A percentile compares a stretch with the other conserved stretches of the same genome.
These are phyloP conservation scores for Suhomyces taliae DNA, from an alignment of 1,139 yeast species.

Conservation along the genomic window DNA sequence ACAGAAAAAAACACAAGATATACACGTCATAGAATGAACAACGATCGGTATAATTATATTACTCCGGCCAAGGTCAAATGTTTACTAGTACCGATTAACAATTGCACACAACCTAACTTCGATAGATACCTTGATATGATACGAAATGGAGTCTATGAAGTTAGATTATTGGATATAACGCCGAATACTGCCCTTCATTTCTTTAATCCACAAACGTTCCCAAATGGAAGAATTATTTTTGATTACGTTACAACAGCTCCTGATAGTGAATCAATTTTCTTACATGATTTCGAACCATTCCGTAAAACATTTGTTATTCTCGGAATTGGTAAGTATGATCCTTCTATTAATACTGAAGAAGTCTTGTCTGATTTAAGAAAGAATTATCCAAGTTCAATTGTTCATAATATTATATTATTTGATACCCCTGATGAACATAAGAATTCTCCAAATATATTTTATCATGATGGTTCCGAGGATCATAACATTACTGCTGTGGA, in stretches of 20 bases:
- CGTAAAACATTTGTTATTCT: constrained; percentile 70
- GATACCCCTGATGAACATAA: constrained; percentile 43
- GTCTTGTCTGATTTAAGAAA: constrained; percentile 29
- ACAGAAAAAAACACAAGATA: too few relatives aligned
- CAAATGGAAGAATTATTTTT: constrained; percentile 68
- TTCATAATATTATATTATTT: constrained; percentile 62
- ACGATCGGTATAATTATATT: constrained; percentile 23
- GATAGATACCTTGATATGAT: constrained; percentile 46
- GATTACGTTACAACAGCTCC: constrained; percentile 51
- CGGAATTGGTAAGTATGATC: constrained; percentile 56
- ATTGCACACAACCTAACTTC: constrained; percentile 51
- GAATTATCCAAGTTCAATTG: constrained; percentile 57
- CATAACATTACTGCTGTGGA: constrained; percentile 50
- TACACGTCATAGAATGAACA: constrained; percentile 1
- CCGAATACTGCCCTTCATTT: constrained; percentile 54
- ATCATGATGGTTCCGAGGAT: constrained; percentile 22
- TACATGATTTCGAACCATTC: constrained; percentile 88
- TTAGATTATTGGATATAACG: constrained; percentile 71
- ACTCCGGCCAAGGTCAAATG: constrained; percentile 68
- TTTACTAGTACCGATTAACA: constrained; percentile 69
- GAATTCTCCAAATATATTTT: constrained; percentile 25
- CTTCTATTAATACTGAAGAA: constrained; percentile 25
- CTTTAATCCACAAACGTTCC: constrained; percentile 86
- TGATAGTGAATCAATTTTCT: constrained; percentile 59
- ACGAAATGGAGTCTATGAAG: constrained; percentile 51